A percentile compares a stretch with the other conserved stretches of the same genome.
These are phyloP conservation scores for Tricholoma furcatifolium DNA, from an alignment of 768 basidiomycete species.

Conservation along the genomic window DNA sequence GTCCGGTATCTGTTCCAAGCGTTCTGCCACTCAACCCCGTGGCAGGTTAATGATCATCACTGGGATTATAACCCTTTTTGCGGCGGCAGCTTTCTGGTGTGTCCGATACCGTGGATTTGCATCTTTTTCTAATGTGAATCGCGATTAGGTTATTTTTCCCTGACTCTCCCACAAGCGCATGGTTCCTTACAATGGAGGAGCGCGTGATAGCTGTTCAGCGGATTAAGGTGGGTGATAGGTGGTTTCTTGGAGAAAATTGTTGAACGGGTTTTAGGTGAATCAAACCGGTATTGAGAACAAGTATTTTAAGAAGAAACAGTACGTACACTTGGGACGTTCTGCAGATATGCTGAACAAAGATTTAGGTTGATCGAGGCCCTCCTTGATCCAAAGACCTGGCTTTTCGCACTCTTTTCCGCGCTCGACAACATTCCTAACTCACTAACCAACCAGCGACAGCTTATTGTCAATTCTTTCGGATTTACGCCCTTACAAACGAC, in stretches of 20 bases:
- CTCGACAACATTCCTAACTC: slow-evolving; percentile 67
- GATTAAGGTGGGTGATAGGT: slow-evolving; percentile 45
- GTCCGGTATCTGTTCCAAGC: not conserved
- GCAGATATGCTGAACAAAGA: not conserved
- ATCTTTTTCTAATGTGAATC: not conserved
- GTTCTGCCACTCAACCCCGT: not conserved
- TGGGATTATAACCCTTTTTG: slow-evolving; percentile 54
- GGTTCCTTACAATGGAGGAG: slow-evolving; percentile 71
- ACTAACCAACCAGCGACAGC: slow-evolving; percentile 57
- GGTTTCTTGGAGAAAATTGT: not conserved
- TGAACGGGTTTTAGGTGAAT: slow-evolving; percentile 11
- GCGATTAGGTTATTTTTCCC: slow-evolving; percentile 61
- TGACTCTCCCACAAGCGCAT: slow-evolving; percentile 71
- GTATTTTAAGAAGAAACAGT: slow-evolving; percentile 79
- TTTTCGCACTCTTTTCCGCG: slow-evolving; percentile 68
- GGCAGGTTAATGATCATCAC: slow-evolving; percentile 70
- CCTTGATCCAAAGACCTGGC: slow-evolving; percentile 70
- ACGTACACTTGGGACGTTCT: slow-evolving; percentile 22
- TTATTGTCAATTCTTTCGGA: slow-evolving; percentile 68
- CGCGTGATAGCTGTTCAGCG: slow-evolving; percentile 61
- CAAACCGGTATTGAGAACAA: slow-evolving; percentile 83
- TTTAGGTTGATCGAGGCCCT: slow-evolving; percentile 67
- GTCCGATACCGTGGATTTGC: slow-evolving; percentile 1
- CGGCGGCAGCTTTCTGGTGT: slow-evolving; percentile 56
- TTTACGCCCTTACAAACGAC: slow-evolving; percentile 66